Evolutionary conservation across 2,329 filamentous ascomycete genomes (phyloP).

Genomic region (Exophiala spinifera): DNA sequence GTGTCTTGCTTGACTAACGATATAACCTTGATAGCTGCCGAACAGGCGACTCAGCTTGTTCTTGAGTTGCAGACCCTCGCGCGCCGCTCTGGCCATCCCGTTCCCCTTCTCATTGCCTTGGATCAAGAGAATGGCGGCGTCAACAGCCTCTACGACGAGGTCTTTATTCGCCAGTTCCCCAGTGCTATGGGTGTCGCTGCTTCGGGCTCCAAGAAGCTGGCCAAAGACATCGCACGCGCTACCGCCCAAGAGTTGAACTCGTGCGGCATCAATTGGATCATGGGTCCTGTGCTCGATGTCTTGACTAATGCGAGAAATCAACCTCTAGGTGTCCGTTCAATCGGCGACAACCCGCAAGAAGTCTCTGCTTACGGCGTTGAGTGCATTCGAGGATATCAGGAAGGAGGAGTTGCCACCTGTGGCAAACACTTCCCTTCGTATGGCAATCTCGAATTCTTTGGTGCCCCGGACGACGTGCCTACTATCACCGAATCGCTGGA

Average conservation of each 20-base stretch:
- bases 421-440: conserved; percentile 98
- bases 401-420: conserved; percentile 82
- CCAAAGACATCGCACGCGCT: conserved; percentile 86
- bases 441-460: conserved; percentile 89
- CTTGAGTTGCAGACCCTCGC: conserved; percentile 92
- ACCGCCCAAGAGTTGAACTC: conserved; percentile 89
- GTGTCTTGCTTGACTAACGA: conserved; percentile 24
- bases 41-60: conserved; percentile 82
- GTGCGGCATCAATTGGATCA: conserved; percentile 92
- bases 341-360: conserved; percentile 90
- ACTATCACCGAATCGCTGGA: conserved; percentile 94
- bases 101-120: conserved; percentile 83
- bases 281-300: conserved; percentile 90
- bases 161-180: conserved; percentile 93
- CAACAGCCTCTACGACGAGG: conserved; percentile 93
- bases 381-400: conserved; percentile 87
- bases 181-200: conserved; percentile 97
- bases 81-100: conserved; percentile 81
- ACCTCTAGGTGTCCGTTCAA: conserved; percentile 82
- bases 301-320: conserved; percentile 90
- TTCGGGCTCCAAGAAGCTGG: conserved; percentile 77
- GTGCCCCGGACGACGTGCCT: conserved; percentile 85
- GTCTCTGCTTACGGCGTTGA: conserved; percentile 90
- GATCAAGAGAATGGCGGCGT: conserved; percentile 98
- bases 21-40: conserved; percentile 62